These are phyloP conservation scores for Sporothrix variecibatus DNA, from an alignment of 2,329 filamentous ascomycete species.

Conservation along the genomic window DNA sequence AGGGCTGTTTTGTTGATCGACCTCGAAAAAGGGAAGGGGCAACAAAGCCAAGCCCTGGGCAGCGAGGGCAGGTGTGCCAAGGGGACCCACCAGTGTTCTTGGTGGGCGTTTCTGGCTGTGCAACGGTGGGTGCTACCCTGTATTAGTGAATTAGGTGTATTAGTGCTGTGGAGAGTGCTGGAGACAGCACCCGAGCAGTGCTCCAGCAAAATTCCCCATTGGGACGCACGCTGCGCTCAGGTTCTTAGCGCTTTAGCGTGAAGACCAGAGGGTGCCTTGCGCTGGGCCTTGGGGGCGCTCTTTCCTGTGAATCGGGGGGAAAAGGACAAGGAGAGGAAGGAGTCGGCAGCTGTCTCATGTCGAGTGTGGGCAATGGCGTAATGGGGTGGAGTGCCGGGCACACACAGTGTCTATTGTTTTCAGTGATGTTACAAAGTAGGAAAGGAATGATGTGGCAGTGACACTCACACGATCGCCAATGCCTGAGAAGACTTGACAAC, in stretches of 20 bases:
- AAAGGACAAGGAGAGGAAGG: background rate
- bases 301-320: background rate
- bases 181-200: background rate
- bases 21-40: conserved; percentile 12
- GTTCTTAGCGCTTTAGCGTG: background rate
- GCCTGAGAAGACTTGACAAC: background rate
- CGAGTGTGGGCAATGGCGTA: background rate
- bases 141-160: background rate
- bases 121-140: conserved; percentile 1
- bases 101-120: conserved; percentile 5
- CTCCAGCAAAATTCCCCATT: background rate
- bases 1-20: background rate
- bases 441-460: background rate
- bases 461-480: background rate
- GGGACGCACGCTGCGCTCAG: background rate
- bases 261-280: background rate
- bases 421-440: background rate
- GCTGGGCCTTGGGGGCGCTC: background rate
- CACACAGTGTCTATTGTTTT: background rate
- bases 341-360: conserved; percentile 15
- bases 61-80: background rate
- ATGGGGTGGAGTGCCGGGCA: background rate
- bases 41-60: conserved; percentile 13
- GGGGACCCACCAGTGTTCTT: background rate
- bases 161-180: background rate